Percentiles rank a stretch among this genome's conserved stretches.
These are phyloP conservation scores for Tribonema minus DNA, from an alignment of 108 stramenopile species.

Conservation along the genomic window DNA sequence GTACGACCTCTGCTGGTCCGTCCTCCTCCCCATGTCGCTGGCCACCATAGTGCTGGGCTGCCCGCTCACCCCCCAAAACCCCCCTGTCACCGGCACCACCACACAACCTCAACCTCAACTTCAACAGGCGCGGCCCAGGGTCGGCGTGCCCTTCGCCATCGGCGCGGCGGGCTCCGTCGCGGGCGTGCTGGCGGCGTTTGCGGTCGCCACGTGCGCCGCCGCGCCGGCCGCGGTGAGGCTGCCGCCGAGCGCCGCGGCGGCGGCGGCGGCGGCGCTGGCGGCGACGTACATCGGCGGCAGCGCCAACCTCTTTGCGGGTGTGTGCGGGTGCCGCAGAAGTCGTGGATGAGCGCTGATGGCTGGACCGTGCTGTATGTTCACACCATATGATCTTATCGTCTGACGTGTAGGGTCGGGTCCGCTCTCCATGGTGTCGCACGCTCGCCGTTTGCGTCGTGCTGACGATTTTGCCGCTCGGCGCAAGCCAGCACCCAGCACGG, in stretches of 20 bases:
- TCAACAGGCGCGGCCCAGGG: background rate
- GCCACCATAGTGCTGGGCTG: slow-evolving; percentile 15
- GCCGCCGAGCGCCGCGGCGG: slow-evolving; percentile 8
- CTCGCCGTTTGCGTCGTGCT: too few relatives aligned
- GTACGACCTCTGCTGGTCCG: slow-evolving; percentile 42
- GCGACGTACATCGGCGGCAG: slow-evolving; percentile 38
- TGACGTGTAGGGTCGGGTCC: too few relatives aligned
- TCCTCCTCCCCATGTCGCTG: slow-evolving; percentile 22
- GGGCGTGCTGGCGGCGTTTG: slow-evolving; percentile 2
- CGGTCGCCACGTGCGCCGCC: background rate
- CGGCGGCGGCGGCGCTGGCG: slow-evolving; percentile 6
- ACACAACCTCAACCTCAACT: background rate
- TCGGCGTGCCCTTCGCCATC: slow-evolving; percentile 6
- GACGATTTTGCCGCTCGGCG: too few relatives aligned
- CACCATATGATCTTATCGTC: too few relatives aligned
- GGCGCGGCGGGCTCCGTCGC: slow-evolving; percentile 27
- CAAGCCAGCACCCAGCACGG: too few relatives aligned
- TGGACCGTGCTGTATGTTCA: too few relatives aligned
- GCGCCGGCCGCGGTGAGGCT: background rate
- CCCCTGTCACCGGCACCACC: background rate
- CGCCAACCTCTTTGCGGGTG: slow-evolving; percentile 28
- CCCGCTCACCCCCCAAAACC: background rate
- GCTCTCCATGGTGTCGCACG: too few relatives aligned
- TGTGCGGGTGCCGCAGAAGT: too few relatives aligned
- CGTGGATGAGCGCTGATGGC: too few relatives aligned